Base-by-base conservation (phyloP, 345 rosid species). In the Geranium brycei region DNA sequence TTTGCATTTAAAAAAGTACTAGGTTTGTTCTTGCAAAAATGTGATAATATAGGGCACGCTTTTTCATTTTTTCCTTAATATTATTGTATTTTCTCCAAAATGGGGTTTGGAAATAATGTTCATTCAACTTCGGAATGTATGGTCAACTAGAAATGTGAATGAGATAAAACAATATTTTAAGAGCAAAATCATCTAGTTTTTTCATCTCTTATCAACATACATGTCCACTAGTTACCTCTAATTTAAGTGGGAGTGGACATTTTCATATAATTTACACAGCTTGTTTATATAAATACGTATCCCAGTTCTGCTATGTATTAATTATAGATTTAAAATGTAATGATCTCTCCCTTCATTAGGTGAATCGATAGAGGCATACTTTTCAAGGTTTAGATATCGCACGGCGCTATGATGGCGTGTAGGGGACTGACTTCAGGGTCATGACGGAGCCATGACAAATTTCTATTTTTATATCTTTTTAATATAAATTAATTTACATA, bases 321-420 rank as follows among this genome's bases (percentile, higher is more conserved):
- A 23, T 58, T 58, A 35, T 63, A 70, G 75, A 68, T 66, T 31
- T 60, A 18, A 23, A 63, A 80, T 71, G 66, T 69, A 69, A 56
- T 72, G 64, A 72, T 76, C 71, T 81, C 73, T 82, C 80, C 74
- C 78, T 78, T 62, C 71, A 75, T 72, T 84, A 84, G 98, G 84
- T 79, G 73, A 79, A 70, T 73, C 19, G 68, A 71, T 71, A 75
- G 59, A 57, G 59, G 18, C 19, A 57, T 57, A 12, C 1, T 23
- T 57, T 57, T 4, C n/a, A 23, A 23, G 28, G 28, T 23, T 1
- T 23, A 23, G 28, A 23, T 23, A 23, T 23, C 28, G 28, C 28
- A 23, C 28, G 28, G 2, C 2, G 2, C 28, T 23, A 23, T 23
- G 28, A 23, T 23, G 28, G 2, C 28, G 28, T 16, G 58, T 18